These are phyloP conservation scores for Aspergillus sergii DNA, from an alignment of 2,329 filamentous ascomycete genomes.

Conservation along the genomic window DNA sequence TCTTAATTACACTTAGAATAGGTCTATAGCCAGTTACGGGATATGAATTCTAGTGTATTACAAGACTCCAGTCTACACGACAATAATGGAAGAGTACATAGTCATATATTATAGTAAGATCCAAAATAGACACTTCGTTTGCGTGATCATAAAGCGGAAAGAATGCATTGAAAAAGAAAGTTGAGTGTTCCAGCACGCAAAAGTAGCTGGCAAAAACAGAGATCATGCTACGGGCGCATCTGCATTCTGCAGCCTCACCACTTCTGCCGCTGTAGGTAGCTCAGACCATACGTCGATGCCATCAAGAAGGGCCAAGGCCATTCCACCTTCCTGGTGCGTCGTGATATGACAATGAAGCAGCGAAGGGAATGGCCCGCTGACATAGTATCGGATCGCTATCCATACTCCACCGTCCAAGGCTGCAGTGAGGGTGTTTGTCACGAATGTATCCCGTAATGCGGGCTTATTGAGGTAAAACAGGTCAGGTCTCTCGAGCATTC, in stretches of 20 bases:
- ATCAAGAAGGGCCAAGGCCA: conserved; percentile 1
- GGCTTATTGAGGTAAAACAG: conserved; percentile 1
- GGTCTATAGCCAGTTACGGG: background rate
- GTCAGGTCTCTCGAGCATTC: background rate
- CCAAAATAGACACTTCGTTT: background rate
- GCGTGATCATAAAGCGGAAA: background rate
- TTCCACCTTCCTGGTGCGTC: conserved; percentile 2
- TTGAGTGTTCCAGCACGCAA: background rate
- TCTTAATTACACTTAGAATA: background rate
- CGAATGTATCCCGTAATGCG: background rate
- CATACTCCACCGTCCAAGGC: background rate
- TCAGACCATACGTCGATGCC: background rate
- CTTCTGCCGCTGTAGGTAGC: background rate
- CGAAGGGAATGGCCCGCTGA: background rate
- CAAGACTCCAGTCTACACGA: background rate
- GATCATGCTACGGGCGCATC: background rate
- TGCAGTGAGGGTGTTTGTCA: background rate
- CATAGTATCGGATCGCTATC: background rate
- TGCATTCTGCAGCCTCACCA: background rate
- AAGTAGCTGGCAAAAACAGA: background rate
- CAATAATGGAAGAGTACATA: background rate
- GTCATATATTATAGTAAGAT: background rate
- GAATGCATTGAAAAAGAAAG: background rate
- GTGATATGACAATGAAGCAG: conserved; percentile 1
- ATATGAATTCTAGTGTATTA: background rate